A percentile compares a stretch with the other conserved stretches of the same genome.
phyloP scores from a whole-genome alignment of 768 basidiomycete species.

The Macrolepiota dolichaula region DNA sequence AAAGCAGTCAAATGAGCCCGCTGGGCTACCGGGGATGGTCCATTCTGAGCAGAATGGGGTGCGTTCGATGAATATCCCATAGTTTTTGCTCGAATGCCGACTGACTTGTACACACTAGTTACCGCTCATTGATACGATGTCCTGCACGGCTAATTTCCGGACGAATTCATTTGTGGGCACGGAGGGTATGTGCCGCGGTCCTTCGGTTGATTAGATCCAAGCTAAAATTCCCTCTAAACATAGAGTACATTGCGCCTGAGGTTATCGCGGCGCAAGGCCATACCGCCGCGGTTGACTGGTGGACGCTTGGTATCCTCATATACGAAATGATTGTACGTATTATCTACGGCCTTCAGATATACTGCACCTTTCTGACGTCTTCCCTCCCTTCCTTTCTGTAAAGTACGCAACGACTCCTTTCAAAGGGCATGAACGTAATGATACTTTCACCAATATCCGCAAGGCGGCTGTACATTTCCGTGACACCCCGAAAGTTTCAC shows the following conservation, averaged over 20 bases:
- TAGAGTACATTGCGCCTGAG: constrained; percentile 99
- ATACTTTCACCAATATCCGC: constrained; percentile 96
- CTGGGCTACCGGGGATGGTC: constrained; percentile 83
- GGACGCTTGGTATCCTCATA: constrained; percentile 97
- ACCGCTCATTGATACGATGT: constrained; percentile 94
- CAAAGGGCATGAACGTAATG: constrained; percentile 92
- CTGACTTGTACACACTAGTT: constrained; percentile 43
- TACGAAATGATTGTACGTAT: constrained; percentile 97
- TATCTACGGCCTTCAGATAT: constrained; percentile 26
- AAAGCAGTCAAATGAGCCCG: constrained; percentile 87
- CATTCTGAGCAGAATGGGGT: constrained; percentile 90
- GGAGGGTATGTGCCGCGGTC: constrained; percentile 62
- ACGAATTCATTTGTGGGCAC: constrained; percentile 99
- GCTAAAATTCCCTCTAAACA: constrained; percentile 16
- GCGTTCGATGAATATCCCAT: constrained; percentile 27
- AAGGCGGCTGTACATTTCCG: constrained; percentile 82
- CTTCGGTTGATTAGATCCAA: constrained; percentile 14
- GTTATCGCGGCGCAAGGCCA: constrained; percentile 96
- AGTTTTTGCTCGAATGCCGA: constrained; percentile 13
- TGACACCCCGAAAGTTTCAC: constrained; percentile 70
- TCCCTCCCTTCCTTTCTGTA: constrained; percentile 21
- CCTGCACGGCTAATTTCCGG: constrained; percentile 95
- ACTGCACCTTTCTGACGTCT: constrained; percentile 32
- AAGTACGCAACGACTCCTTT: constrained; percentile 99
- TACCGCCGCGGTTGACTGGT: constrained; percentile 99